Conservation (phyloP, 495 filamentous ascomycete genomes). For the Cladorrhinum samala region DNA sequence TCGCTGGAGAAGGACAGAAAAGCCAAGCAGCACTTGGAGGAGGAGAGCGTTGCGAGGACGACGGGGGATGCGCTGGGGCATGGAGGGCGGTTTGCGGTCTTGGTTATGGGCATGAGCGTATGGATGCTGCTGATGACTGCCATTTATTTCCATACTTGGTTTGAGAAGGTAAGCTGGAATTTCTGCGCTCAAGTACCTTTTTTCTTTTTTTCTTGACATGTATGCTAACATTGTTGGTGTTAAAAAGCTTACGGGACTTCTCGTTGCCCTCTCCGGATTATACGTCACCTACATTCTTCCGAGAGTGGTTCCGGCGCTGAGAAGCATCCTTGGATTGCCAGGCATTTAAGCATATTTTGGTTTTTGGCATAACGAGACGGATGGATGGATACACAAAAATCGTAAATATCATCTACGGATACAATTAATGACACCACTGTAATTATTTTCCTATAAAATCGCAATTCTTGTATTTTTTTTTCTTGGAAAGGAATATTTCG, state of each 20-base stretch:
- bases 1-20: slow-evolving; percentile 33
- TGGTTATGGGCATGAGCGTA: slow-evolving; percentile 57
- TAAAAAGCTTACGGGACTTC: slow-evolving; percentile 60
- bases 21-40: slow-evolving; percentile 26
- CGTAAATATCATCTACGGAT: too few relatives aligned
- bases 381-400: too few relatives aligned
- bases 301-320: slow-evolving; percentile 54
- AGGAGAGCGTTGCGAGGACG: slow-evolving; percentile 16
- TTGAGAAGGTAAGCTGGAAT: slow-evolving; percentile 89
- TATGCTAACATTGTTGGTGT: slow-evolving; percentile 1
- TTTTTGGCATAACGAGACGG: background rate
- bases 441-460: too few relatives aligned
- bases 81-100: slow-evolving; percentile 44
- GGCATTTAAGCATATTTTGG: slow-evolving; percentile 44
- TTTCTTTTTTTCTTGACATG: background rate
- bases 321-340: slow-evolving; percentile 66
- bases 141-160: slow-evolving; percentile 96
- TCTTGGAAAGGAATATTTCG: too few relatives aligned
- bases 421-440: too few relatives aligned
- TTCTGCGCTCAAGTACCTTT: too few relatives aligned
- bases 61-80: slow-evolving; percentile 30
- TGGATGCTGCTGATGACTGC: slow-evolving; percentile 99
- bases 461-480: too few relatives aligned
- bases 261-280: slow-evolving; percentile 60
- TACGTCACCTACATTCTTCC: slow-evolving; percentile 76